These are phyloP conservation scores for Neurospora discreta DNA, from an alignment of 495 filamentous ascomycete genomes.

Conservation along the genomic window DNA sequence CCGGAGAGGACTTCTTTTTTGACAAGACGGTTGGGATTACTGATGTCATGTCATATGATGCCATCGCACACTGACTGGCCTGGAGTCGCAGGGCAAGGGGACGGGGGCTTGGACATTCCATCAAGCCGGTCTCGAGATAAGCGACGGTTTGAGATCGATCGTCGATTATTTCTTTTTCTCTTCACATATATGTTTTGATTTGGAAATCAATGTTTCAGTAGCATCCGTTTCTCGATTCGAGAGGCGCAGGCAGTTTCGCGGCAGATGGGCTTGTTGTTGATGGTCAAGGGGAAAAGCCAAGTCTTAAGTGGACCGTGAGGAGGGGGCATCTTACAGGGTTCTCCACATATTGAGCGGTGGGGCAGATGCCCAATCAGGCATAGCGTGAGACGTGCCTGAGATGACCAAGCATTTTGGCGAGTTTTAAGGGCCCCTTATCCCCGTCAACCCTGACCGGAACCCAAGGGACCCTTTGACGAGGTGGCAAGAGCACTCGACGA, in stretches of 20 bases:
- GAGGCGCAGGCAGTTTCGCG: not conserved
- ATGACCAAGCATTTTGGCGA: conserved; percentile 28
- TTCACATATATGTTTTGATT: not conserved
- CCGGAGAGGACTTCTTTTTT: not conserved
- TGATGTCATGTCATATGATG: conserved; percentile 1
- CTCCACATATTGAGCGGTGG: conserved; percentile 6
- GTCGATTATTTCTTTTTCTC: not conserved
- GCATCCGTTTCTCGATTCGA: not conserved
- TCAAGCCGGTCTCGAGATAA: not conserved
- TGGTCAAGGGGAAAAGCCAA: not conserved
- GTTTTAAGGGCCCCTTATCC: conserved; percentile 24
- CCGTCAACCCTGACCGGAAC: conserved; percentile 18
- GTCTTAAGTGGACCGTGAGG: not conserved
- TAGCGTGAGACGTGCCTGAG: conserved; percentile 29
- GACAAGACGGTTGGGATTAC: not conserved
- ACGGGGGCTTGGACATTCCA: not conserved
- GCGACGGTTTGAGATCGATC: not conserved
- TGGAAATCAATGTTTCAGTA: not conserved
- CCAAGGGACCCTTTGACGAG: conserved; percentile 15
- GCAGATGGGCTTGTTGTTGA: not conserved
- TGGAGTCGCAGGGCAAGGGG: not conserved
- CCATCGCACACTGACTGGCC: not conserved
- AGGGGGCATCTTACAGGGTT: conserved; percentile 1
- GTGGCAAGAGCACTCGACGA: not conserved
- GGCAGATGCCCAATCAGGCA: conserved; percentile 14